These are phyloP conservation scores for Xylariaceae sp. DNA, from an alignment of 2,329 filamentous ascomycete genomes.

Conservation along the genomic window DNA sequence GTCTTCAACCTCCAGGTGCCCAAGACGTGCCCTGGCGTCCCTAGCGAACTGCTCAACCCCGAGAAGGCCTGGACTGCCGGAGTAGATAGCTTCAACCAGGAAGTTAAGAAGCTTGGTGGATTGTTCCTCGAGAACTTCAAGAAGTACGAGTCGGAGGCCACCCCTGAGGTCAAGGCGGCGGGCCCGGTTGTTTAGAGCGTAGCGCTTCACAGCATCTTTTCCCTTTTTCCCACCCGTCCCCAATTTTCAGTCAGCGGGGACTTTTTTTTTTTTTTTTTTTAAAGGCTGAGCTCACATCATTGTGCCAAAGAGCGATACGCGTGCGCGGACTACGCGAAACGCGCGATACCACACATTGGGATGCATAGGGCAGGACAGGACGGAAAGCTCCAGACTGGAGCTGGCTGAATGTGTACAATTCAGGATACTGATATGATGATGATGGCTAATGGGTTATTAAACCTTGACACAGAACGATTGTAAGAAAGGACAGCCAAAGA, in stretches of 20 bases:
- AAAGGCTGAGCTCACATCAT: constrained; percentile 7
- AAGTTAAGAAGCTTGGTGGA: constrained; percentile 86
- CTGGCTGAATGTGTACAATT: neutral
- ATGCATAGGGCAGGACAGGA: neutral
- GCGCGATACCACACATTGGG: neutral
- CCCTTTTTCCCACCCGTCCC: constrained; percentile 9
- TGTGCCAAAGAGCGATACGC: too few species aligned
- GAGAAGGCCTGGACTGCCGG: constrained; percentile 88
- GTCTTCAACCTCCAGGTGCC: constrained; percentile 98
- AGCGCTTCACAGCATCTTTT: constrained; percentile 16
- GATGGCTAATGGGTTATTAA: too few species aligned
- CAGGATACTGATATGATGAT: neutral
- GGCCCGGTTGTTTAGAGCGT: constrained; percentile 49
- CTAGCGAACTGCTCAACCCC: constrained; percentile 91
- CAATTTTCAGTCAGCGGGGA: neutral
- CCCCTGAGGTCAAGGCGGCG: constrained; percentile 74
- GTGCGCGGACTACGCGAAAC: neutral
- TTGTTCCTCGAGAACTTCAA: constrained; percentile 98
- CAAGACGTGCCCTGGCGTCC: constrained; percentile 86
- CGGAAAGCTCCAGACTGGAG: neutral
- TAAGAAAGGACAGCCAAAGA: neutral
- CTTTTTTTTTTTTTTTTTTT: constrained; percentile 10
- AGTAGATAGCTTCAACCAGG: constrained; percentile 76
- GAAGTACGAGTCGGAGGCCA: constrained; percentile 88
- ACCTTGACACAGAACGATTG: neutral